Base-by-base conservation (phyloP, 1,284 basidiomycete species). In the Anthracocystis panici-leucophaei region DNA sequence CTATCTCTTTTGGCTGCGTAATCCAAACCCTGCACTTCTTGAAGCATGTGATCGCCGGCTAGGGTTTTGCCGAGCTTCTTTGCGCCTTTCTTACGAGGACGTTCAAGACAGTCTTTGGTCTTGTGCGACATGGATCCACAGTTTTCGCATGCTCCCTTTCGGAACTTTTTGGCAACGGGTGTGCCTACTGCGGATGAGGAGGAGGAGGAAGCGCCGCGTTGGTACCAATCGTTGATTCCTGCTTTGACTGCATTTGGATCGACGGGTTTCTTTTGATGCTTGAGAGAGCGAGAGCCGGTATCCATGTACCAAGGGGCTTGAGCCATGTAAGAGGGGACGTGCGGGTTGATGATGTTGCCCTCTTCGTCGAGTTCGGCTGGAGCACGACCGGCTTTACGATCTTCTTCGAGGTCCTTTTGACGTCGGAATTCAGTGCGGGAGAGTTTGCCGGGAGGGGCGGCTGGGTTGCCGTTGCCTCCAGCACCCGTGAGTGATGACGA, bases 261-360 rank as follows among this genome's bases (percentile, higher is more conserved):
- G 29, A 85, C 74, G 90, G 90, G 83, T 92, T 92, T 87, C 65
- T 86, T 86, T 68, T 99, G 97, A 88, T 99, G 96, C 83, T 91
- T 92, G 60, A 99, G 89, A 10, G 94, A 94, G 1, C 95, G 93
- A 42, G 90, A 82, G 11, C 81, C 92, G 50, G 93, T 93, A 86
- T 95, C 93, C 81, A 97, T 90, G 86, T 98, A 99, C 97, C 97
- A 99, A 75, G 97, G 97, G 18, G 94, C 96, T 87, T 97, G 94
- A 7, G 85, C 81, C 86, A 87, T 87, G 76, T 86, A 87, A 54
- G 74, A 53, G 85, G 96, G 96, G 86, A 99, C 97, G 87, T 99
- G 96, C 38, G 97, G 97, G 85, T 99, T 99, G 87, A 99, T 97
- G 59, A 93, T 91, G 83, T 90, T 91, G 61, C 95, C 97, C 86